Conservation (phyloP, 148 eudicot species). For the Rhododendron ferrugineum region DNA sequence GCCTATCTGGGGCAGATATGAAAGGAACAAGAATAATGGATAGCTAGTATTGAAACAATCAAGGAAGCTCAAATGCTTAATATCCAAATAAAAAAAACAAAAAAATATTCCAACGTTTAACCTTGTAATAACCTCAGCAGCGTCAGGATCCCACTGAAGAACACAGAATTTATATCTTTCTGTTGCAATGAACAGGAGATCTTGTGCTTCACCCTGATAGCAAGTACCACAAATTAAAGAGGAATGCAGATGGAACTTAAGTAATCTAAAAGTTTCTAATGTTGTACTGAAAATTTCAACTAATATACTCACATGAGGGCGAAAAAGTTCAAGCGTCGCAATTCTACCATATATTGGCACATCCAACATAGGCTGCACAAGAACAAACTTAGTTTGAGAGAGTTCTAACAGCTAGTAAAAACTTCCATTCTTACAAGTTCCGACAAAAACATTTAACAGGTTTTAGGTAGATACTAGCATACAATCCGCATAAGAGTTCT, state of each 20-base stretch:
- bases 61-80: not conserved
- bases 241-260: too few species aligned
- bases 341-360: slow-evolving; percentile 98
- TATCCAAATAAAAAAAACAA: not conserved
- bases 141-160: slow-evolving; percentile 92
- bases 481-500: not conserved
- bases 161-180: slow-evolving; percentile 96
- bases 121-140: slow-evolving; percentile 91
- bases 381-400: not conserved
- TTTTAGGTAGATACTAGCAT: not conserved
- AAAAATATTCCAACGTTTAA: slow-evolving; percentile 11
- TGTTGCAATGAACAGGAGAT: slow-evolving; percentile 85
- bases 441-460: not conserved
- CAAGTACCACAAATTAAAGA: slow-evolving; percentile 12
- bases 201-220: slow-evolving; percentile 91
- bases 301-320: slow-evolving; percentile 78
- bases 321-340: slow-evolving; percentile 89
- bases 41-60: not conserved
- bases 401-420: not conserved
- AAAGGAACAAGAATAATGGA: not conserved
- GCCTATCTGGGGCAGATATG: not conserved
- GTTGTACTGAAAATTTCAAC: not conserved
- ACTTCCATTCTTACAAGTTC: not conserved
- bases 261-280: not conserved
- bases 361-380: slow-evolving; percentile 85